Conservation (phyloP, 257 asterid species). For the Solanum sitiens region DNA sequence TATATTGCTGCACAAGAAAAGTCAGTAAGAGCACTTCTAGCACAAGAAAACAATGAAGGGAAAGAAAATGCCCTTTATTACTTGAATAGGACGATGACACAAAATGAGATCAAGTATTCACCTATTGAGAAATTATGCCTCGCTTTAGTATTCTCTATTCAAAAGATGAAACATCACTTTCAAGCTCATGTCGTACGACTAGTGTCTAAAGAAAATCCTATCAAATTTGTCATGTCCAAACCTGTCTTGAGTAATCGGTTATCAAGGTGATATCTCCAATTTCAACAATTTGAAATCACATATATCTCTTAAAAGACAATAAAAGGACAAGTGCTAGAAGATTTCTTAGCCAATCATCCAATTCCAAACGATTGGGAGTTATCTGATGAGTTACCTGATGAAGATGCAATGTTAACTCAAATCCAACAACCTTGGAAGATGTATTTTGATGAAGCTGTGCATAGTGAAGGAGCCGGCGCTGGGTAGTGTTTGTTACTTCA, state of each 20-base stretch:
- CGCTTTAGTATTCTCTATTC: not conserved
- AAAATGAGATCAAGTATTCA: not conserved
- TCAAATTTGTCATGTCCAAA: not conserved
- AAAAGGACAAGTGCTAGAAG: not conserved
- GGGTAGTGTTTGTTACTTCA: not conserved
- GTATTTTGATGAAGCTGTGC: not conserved
- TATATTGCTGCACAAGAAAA: not conserved
- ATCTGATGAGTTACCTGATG: not conserved
- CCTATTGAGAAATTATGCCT: not conserved
- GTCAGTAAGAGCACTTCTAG: not conserved
- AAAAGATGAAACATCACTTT: not conserved
- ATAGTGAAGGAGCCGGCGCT: not conserved
- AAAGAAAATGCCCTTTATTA: not conserved
- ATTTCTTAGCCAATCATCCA: not conserved
- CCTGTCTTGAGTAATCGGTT: not conserved
- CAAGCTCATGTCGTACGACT: not conserved
- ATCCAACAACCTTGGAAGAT: not conserved
- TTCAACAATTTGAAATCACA: not conserved
- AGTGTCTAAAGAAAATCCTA: not conserved
- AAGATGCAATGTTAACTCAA: not conserved
- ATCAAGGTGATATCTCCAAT: not conserved
- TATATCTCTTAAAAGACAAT: not conserved
- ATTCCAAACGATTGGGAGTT: not conserved
- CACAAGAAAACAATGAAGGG: not conserved
- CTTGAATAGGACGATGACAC: not conserved